Conservation (phyloP, 2,329 filamentous ascomycete species). For the Colletotrichum limetticola region DNA sequence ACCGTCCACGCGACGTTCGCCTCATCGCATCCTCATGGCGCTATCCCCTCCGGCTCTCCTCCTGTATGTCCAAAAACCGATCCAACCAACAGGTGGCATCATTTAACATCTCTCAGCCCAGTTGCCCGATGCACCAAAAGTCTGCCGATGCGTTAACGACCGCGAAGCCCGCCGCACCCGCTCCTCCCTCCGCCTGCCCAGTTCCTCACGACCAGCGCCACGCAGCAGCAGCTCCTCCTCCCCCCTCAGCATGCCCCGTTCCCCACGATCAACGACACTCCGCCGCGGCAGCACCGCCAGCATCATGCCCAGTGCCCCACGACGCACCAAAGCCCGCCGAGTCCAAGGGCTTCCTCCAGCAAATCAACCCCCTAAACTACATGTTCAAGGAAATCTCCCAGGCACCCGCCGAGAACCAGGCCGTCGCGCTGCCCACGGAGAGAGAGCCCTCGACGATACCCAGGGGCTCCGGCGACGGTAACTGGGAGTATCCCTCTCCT, state of each 20-base stretch:
- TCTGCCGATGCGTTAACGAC: constrained; percentile 58
- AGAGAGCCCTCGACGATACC: constrained; percentile 92
- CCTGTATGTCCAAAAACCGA: constrained; percentile 49
- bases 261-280: constrained; percentile 39
- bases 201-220: constrained; percentile 40
- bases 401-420: constrained; percentile 78
- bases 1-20: constrained; percentile 32
- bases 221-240: constrained; percentile 37
- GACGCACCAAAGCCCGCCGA: constrained; percentile 44
- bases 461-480: constrained; percentile 79
- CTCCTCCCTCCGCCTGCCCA: constrained; percentile 43
- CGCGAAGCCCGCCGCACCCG: constrained; percentile 38
- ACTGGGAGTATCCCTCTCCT: constrained; percentile 98
- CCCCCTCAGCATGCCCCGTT: constrained; percentile 45
- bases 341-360: constrained; percentile 61
- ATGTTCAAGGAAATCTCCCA: constrained; percentile 93
- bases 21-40: constrained; percentile 39
- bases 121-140: constrained; percentile 69
- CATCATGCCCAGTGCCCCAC: constrained; percentile 60
- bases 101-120: constrained; percentile 51
- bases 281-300: constrained; percentile 42
- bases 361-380: constrained; percentile 83
- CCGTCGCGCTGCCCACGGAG: constrained; percentile 77
- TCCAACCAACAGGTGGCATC: background rate
- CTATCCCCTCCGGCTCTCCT: constrained; percentile 42